These are phyloP conservation scores for Cordyceps javanica DNA, from an alignment of 2,329 filamentous ascomycete species.

Conservation along the genomic window DNA sequence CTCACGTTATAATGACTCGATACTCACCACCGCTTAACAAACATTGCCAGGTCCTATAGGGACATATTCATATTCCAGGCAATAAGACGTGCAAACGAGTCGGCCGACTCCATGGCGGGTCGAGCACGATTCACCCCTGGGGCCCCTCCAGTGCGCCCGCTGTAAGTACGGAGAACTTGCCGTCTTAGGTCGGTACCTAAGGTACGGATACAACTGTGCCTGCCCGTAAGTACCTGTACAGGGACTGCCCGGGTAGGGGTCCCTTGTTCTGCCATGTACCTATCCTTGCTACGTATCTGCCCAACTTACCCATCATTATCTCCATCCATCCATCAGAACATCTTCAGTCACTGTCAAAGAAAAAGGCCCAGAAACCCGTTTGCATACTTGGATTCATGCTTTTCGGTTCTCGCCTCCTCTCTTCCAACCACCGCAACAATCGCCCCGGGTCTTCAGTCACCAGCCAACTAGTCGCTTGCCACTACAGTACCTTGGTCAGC, in stretches of 20 bases:
- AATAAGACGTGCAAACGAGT: background rate
- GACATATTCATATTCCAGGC: background rate
- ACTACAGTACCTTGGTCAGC: background rate
- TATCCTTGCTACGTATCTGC: background rate
- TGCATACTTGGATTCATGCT: background rate
- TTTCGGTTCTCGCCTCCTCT: background rate
- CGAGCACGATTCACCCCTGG: background rate
- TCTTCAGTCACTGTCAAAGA: background rate
- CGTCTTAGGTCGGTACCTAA: background rate
- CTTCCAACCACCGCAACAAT: background rate
- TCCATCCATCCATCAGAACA: background rate
- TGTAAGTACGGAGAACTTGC: no score
- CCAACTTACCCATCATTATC: background rate
- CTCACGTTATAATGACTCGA: background rate
- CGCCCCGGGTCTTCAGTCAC: background rate
- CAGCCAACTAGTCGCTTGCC: background rate
- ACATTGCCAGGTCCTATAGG: no score
- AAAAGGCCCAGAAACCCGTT: background rate
- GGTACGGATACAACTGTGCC: no score
- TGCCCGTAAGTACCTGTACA: no score
- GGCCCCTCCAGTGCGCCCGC: background rate
- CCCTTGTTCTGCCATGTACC: no score
- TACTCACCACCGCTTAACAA: background rate
- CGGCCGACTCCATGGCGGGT: background rate
- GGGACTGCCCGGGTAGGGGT: no score